Conservation (phyloP, 345 rosid genomes). For the Litchi chinensis region DNA sequence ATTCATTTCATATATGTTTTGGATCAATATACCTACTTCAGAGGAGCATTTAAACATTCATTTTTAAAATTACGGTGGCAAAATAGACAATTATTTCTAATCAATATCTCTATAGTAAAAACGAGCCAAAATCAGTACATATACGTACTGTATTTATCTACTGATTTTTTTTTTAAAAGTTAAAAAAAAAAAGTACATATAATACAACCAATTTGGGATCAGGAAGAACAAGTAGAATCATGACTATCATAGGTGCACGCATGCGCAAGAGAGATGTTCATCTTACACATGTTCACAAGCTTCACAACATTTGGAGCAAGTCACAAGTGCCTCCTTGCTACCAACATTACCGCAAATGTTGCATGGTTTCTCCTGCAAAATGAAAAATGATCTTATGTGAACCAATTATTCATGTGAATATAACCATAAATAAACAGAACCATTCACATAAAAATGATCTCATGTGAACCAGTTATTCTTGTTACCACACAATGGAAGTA, state of each 20-base stretch:
- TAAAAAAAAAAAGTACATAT: no score
- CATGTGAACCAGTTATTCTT: no score
- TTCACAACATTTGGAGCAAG: conserved; percentile 47
- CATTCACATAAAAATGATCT: not conserved
- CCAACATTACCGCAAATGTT: conserved; percentile 50
- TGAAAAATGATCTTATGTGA: not conserved
- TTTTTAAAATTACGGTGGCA: no score
- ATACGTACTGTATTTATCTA: no score
- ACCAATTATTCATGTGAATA: not conserved
- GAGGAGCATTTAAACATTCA: no score
- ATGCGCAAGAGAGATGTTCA: conserved; percentile 6
- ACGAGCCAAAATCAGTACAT: not conserved
- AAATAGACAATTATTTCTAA: no score
- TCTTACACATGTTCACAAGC: conserved; percentile 55
- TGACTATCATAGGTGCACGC: conserved; percentile 9
- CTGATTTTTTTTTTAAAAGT: no score
- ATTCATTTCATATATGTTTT: no score
- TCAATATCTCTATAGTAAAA: no score
- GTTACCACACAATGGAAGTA: no score
- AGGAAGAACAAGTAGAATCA: not conserved
- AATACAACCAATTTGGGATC: not conserved
- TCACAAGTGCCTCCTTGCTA: conserved; percentile 23
- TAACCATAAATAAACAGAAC: not conserved
- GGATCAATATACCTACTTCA: no score
- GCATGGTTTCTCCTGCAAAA: conserved; percentile 39